These are phyloP conservation scores for Petunia secreta DNA, from an alignment of 257 asterid genomes.

Conservation along the genomic window DNA sequence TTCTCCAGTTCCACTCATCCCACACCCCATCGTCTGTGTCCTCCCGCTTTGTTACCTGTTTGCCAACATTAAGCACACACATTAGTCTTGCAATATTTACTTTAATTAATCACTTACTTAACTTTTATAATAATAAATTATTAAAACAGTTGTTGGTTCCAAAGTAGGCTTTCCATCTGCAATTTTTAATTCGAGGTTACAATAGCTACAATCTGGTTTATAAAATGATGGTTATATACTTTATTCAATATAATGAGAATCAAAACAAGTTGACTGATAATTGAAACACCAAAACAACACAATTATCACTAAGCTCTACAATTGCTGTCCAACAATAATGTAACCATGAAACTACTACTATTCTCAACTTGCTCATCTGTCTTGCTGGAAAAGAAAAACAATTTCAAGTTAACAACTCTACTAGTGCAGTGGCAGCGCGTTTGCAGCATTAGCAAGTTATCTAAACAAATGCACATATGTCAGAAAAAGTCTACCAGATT, in stretches of 20 bases:
- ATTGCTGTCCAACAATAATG: neutral
- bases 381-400: neutral
- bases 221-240: neutral
- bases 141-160: too few species aligned
- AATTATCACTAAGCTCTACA: neutral
- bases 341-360: neutral
- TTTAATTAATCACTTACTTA: too few species aligned
- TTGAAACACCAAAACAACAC: neutral
- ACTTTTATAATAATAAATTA: too few species aligned
- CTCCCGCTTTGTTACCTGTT: constrained; percentile 46
- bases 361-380: neutral
- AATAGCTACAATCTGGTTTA: too few species aligned
- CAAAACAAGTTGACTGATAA: neutral
- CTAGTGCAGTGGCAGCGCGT: too few species aligned
- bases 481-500: too few species aligned
- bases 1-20: constrained; percentile 48
- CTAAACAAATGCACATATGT: neutral
- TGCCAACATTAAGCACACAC: neutral
- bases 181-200: too few species aligned
- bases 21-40: constrained; percentile 36
- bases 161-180: too few species aligned
- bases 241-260: neutral
- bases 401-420: too few species aligned
- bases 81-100: neutral
- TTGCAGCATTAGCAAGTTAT: neutral